A percentile compares a stretch with the other conserved stretches of the same genome.
Evolutionary conservation across 257 asterid species (phyloP).

Genomic region (Solanum raphanifolium): DNA sequence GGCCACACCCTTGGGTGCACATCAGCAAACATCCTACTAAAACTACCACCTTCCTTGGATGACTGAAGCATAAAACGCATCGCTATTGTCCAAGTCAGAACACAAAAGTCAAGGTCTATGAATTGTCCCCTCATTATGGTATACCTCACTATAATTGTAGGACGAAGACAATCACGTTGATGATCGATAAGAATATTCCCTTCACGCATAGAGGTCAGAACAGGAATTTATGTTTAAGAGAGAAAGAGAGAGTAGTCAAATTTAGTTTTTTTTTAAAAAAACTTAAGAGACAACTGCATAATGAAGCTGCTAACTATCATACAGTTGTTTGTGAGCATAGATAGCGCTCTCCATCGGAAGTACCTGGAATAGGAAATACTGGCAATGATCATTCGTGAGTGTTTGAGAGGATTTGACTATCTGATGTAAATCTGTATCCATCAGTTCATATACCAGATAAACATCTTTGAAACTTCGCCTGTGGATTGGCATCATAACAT

Average conservation of each 20-base stretch:
- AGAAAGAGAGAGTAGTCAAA: not conserved
- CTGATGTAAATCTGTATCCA: slow-evolving; percentile 61
- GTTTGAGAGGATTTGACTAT: slow-evolving; percentile 54
- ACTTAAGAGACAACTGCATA: not conserved
- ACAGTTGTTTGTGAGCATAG: not conserved
- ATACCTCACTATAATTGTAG: not conserved
- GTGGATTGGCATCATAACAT: slow-evolving; percentile 48
- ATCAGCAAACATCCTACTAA: not conserved
- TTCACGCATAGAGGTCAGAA: not conserved
- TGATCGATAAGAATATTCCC: not conserved
- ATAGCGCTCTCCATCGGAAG: not conserved
- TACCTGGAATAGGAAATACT: slow-evolving; percentile 60
- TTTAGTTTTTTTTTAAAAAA: not conserved
- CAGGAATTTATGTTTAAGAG: not conserved
- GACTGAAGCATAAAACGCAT: not conserved
- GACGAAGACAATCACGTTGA: not conserved
- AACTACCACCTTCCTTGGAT: not conserved
- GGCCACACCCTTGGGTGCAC: not conserved
- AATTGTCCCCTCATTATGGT: not conserved
- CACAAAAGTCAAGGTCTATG: not conserved
- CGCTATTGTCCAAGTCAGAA: not conserved
- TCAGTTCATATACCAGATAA: slow-evolving; percentile 55
- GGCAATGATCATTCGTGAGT: slow-evolving; percentile 51
- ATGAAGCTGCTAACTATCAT: not conserved
- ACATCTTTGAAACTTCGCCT: slow-evolving; percentile 48